Base-by-base conservation (phyloP, 139 green algal genomes). In the Asterochloris erici region DNA sequence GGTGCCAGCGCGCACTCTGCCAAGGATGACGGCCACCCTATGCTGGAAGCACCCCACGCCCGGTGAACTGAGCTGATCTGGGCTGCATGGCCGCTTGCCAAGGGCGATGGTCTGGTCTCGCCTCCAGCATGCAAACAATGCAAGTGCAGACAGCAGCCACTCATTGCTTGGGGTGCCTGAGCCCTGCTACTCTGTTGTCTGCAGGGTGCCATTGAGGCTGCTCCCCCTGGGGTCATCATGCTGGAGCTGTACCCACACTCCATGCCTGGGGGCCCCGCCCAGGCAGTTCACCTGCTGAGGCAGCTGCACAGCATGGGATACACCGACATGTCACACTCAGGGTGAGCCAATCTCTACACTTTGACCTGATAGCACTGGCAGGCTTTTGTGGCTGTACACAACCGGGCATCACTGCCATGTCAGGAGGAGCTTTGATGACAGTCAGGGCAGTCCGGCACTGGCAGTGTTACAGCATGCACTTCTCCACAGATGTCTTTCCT, bases 221-320 rank as follows among this genome's bases (percentile, higher is more conserved):
- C 68, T 12, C 86, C 82, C 66, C 93, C 89, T 11, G 82, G 85
- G 9, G 92, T 95, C 61, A 79, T 97, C 4, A 79, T 92, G 21
- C 23, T 97, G 28, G 91, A 97, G 84, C 92, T 92, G 84, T 83
- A 89, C 47, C 90, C 92, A 0, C 66, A 73, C 0, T 79, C 84
- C 9, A 91, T 97, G 87, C 27, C 63, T 9, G 76, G 80, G 0
- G 86, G 88, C 13, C 29, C 63, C 47, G 74, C 27, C 24, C 74
- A 83, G 9, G 88, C 91, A 12, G 74, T 86, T 27, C 64, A 79
- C 15, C 71, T 95, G 74, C 77, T 97, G 74, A 79, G 84, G 26
- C 83, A 85, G 79, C 80, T 97, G 83, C 74, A 90, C 68, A 78
- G 79, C 1, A 84, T 94, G 78, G 94, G 94, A 61, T 97, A 96